Evolutionary conservation across 169 alveolate genomes (phyloP).

Genomic region (Babesia ovata): DNA sequence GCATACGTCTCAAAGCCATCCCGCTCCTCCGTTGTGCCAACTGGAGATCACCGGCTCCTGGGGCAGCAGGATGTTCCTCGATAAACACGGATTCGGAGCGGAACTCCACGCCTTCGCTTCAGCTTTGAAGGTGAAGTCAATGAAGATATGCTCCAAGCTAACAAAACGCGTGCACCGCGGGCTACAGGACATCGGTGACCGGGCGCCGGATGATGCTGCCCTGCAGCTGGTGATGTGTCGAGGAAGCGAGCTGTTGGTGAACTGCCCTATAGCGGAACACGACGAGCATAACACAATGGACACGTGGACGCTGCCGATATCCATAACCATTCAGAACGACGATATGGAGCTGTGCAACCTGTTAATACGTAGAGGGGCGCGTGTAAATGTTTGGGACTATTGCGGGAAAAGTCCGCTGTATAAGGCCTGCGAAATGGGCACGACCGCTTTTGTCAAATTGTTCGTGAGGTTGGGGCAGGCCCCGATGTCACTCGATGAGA

Average conservation of each 20-base stretch:
- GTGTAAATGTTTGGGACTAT: slow-evolving; percentile 83
- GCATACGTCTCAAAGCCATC: background rate
- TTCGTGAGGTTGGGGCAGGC: slow-evolving; percentile 43
- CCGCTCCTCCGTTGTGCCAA: background rate
- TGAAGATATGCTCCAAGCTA: slow-evolving; percentile 69
- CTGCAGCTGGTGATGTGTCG: slow-evolving; percentile 73
- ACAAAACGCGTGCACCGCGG: slow-evolving; percentile 71
- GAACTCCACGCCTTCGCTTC: slow-evolving; percentile 68
- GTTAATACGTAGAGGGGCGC: slow-evolving; percentile 83
- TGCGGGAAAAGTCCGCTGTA: slow-evolving; percentile 84
- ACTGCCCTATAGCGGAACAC: slow-evolving; percentile 80
- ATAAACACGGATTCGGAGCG: slow-evolving; percentile 73
- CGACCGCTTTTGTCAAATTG: slow-evolving; percentile 76
- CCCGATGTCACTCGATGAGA: slow-evolving; percentile 57
- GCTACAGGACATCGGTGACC: slow-evolving; percentile 69
- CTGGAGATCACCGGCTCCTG: slow-evolving; percentile 77
- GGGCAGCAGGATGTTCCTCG: slow-evolving; percentile 78
- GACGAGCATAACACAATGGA: slow-evolving; percentile 73
- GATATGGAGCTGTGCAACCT: slow-evolving; percentile 78
- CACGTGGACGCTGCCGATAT: slow-evolving; percentile 84
- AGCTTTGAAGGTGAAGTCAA: slow-evolving; percentile 71
- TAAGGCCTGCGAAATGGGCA: slow-evolving; percentile 82
- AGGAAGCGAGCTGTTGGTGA: slow-evolving; percentile 85
- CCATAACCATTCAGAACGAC: slow-evolving; percentile 79
- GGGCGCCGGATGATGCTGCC: slow-evolving; percentile 67